A percentile compares a stretch with the other conserved stretches of the same genome.
phyloP scores from a whole-genome alignment of 169 alveolate genomes.

The Eimeria tenella region DNA sequence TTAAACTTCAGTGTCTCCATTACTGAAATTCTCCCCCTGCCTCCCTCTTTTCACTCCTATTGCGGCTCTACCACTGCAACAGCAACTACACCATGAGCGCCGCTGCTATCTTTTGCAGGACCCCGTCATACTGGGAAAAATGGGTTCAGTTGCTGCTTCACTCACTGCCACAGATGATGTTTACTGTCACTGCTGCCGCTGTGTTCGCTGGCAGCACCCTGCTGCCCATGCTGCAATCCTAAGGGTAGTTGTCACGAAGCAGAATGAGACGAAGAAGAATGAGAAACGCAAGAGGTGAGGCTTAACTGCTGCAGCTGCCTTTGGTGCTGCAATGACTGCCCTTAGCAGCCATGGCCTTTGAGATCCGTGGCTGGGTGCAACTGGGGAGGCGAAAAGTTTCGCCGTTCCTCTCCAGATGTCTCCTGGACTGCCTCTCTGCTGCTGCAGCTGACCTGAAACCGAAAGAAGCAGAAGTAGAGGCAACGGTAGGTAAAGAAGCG shows the following conservation, averaged over 20 bases:
- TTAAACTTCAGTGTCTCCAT: too few species aligned
- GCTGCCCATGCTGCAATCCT: not conserved
- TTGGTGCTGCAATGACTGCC: not conserved
- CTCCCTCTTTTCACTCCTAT: too few species aligned
- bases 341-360: not conserved
- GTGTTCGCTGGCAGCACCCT: not conserved
- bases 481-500: not conserved
- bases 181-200: not conserved
- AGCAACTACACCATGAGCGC: too few species aligned
- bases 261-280: not conserved
- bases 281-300: constrained; percentile 7
- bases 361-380: not conserved
- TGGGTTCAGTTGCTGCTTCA: too few species aligned
- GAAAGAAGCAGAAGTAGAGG: not conserved
- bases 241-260: not conserved
- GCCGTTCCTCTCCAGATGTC: not conserved
- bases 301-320: not conserved
- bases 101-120: too few species aligned
- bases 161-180: not conserved
- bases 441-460: not conserved
- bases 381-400: not conserved
- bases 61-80: too few species aligned
- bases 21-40: too few species aligned
- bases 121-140: too few species aligned
- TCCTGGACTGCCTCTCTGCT: not conserved